Evolutionary conservation across 2,329 filamentous ascomycete species (phyloP).

Genomic region (Cladosporium oxysporum): DNA sequence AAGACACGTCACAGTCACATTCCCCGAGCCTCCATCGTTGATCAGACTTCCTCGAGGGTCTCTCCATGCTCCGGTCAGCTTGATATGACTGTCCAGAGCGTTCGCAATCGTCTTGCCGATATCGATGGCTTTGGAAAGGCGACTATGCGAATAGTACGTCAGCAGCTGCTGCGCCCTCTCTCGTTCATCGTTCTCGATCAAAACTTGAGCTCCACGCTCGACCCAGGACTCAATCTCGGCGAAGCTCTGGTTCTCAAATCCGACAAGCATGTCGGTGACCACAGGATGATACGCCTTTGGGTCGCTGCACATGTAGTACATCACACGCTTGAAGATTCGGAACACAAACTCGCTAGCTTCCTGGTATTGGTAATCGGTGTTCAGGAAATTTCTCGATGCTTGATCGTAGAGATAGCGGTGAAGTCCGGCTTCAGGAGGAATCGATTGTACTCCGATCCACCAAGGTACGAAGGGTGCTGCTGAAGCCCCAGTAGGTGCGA

Average conservation of each 20-base stretch:
- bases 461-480: slow-evolving; percentile 40
- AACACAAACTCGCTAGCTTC: slow-evolving; percentile 28
- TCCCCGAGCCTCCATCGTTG: slow-evolving; percentile 37
- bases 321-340: slow-evolving; percentile 26
- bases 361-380: slow-evolving; percentile 37
- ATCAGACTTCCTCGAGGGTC: slow-evolving; percentile 28
- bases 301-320: slow-evolving; percentile 28
- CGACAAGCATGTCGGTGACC: slow-evolving; percentile 25
- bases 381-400: slow-evolving; percentile 37
- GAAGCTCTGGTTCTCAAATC: slow-evolving; percentile 25
- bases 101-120: slow-evolving; percentile 23
- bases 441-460: slow-evolving; percentile 38
- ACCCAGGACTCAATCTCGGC: slow-evolving; percentile 22
- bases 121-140: slow-evolving; percentile 20
- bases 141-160: slow-evolving; percentile 24
- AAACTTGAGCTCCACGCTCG: slow-evolving; percentile 22
- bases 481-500: slow-evolving; percentile 39
- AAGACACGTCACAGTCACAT: slow-evolving; percentile 41
- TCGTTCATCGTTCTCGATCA: slow-evolving; percentile 24
- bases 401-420: slow-evolving; percentile 41
- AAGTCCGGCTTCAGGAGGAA: slow-evolving; percentile 37
- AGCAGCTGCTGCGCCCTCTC: slow-evolving; percentile 25
- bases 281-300: slow-evolving; percentile 23
- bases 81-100: slow-evolving; percentile 24
- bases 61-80: slow-evolving; percentile 21